Evolutionary conservation across 805 yeast genomes (phyloP).

Genomic region (Dipodascus geniculatus): DNA sequence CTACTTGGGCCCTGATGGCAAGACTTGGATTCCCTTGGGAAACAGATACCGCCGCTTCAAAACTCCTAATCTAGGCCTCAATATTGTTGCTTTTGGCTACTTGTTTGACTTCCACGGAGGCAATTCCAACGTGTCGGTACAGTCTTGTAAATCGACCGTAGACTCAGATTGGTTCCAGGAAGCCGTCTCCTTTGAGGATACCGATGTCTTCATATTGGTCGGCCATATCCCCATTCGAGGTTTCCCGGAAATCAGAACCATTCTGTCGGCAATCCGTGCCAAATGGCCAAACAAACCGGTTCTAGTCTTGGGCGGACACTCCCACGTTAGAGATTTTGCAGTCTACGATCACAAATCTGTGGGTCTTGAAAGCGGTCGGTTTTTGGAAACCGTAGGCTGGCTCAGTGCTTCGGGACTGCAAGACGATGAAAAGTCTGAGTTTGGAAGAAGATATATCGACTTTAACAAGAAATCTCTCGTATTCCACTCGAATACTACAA

Average conservation of each 20-base stretch:
- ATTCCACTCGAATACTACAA: conserved; percentile 38
- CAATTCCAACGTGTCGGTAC: conserved; percentile 52
- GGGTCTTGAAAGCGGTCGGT: conserved; percentile 87
- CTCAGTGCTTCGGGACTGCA: conserved; percentile 37
- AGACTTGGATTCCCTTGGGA: conserved; percentile 53
- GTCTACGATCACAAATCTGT: conserved; percentile 53
- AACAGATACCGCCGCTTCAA: conserved; percentile 49
- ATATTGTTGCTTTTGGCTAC: conserved; percentile 64
- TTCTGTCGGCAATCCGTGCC: conserved; percentile 41
- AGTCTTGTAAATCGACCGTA: conserved; percentile 43
- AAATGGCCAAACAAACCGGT: conserved; percentile 52
- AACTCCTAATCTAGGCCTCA: conserved; percentile 41
- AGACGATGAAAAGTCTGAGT: conserved; percentile 14
- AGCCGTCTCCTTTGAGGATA: conserved; percentile 27
- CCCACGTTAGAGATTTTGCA: conserved; percentile 79
- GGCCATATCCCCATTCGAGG: conserved; percentile 71
- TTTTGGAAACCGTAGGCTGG: conserved; percentile 91
- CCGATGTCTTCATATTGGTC: conserved; percentile 58
- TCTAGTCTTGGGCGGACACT: conserved; percentile 90
- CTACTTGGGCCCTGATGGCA: conserved; percentile 20
- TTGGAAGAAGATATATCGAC: conserved; percentile 66
- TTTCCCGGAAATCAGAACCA: conserved; percentile 40
- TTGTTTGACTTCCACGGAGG: conserved; percentile 60
- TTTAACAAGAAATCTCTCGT: conserved; percentile 64
- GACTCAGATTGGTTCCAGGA: conserved; percentile 55